Base-by-base conservation (phyloP, 129 eudicot genomes). In the Erigeron canadensis region DNA sequence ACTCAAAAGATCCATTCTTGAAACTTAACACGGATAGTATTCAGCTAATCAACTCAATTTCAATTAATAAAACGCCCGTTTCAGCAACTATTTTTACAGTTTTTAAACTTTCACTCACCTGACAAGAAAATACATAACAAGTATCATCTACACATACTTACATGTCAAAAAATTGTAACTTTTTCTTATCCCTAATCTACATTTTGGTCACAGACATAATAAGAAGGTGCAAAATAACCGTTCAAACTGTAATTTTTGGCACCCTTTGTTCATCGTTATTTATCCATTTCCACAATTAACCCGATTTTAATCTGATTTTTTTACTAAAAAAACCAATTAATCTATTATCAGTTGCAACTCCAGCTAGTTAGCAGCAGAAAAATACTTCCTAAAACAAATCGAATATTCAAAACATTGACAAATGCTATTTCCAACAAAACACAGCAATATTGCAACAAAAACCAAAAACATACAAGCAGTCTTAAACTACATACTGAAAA, bases 31-130 rank as follows among this genome's bases (percentile, higher is more conserved):
- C 34, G 3, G 3, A 28, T 28, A 28, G 34, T 28, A 28, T 28
- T 28, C 34, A 28, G 34, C 34, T 28, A 28, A 28, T 28, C 34
- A 28, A 28, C 34, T 28, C 34, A 28, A 28, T 28, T 28, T 28
- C 1, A 28, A 28, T 28, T 3, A 28, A 28, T 28, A 28, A 28
- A 28, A 28, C 34, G 34, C 3, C 34, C 34, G 34, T 28, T 48
- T 65, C 58, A 53, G 54, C 73, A 46, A 65, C 16, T 42, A 39
- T 23, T 9, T 75, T 22, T 22, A 10, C 1, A 72, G 21, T 8
- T 15, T 42, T 59, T 16, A 7, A 39, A 67, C 23, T 66, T 45
- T 21, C 71, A 44, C 13, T 7, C 51, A 68, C 73, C 73, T 68
- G 61, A 68, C n/a, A 60, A 61, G 34, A 28, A 28, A 28, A 28